A percentile compares a stretch with the other conserved stretches of the same genome.
Evolutionary conservation across 371 early-diverging fungal genomes (phyloP).

Genomic region (Chytridium lagenaria): DNA sequence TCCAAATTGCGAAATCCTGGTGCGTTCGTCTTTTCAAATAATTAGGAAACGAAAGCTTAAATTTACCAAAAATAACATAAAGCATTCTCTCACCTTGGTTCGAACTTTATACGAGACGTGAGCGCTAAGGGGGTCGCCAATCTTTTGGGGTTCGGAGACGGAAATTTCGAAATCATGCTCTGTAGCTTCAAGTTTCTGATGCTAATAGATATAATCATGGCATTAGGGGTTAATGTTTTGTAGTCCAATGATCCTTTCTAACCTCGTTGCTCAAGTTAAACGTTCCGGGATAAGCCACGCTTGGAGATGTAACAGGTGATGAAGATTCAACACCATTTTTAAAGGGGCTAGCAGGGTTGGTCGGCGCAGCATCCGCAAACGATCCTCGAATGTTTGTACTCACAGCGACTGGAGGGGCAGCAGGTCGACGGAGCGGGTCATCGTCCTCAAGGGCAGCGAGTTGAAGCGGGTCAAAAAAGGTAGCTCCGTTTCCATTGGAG

Average conservation of each 20-base stretch:
- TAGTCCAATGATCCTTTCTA: background rate
- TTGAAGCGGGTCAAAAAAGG: background rate
- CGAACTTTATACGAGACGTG: constrained; percentile 88
- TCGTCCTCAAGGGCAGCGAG: background rate
- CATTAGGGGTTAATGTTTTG: background rate
- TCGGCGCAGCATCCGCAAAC: too few relatives aligned
- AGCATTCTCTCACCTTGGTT: constrained; percentile 79
- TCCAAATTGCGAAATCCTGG: constrained; percentile 76
- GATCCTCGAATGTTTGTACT: too few relatives aligned
- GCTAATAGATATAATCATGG: background rate
- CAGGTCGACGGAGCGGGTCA: too few relatives aligned
- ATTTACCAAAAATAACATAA: too few relatives aligned
- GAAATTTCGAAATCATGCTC: constrained; percentile 65
- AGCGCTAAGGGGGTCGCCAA: constrained; percentile 81
- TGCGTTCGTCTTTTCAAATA: constrained; percentile 69
- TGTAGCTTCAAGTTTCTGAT: background rate
- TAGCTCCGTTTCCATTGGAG: background rate
- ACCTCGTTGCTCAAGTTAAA: background rate
- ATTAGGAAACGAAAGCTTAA: background rate
- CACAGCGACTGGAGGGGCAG: too few relatives aligned
- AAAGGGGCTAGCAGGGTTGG: too few relatives aligned
- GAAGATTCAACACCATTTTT: too few relatives aligned
- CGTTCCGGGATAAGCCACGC: background rate
- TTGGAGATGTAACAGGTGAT: too few relatives aligned
- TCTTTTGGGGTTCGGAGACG: constrained; percentile 89